Percentiles rank a stretch among this genome's conserved stretches.
phyloP scores from a whole-genome alignment of 306 rosid species.

The Vigna unguiculata region DNA sequence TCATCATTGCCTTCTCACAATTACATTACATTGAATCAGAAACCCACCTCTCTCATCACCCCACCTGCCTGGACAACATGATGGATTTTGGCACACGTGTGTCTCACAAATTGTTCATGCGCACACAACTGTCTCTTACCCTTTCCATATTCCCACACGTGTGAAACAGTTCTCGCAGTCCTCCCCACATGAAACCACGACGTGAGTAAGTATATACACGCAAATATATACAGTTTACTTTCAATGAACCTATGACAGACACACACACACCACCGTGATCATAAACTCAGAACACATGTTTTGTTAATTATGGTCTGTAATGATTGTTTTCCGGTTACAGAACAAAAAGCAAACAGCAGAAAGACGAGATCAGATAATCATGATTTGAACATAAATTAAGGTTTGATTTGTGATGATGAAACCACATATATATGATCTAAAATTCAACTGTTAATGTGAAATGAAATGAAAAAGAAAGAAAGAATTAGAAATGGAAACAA shows the following conservation, averaged over 20 bases:
- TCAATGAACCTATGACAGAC: neutral
- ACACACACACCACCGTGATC: neutral
- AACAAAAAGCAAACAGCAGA: neutral
- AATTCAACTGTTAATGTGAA: constrained; percentile 14
- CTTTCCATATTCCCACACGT: constrained; percentile 63
- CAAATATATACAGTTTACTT: neutral
- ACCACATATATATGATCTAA: constrained; percentile 22
- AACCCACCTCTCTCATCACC: constrained; percentile 58
- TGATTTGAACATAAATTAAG: neutral
- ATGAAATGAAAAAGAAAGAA: neutral
- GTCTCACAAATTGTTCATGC: constrained; percentile 59
- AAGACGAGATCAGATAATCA: neutral
- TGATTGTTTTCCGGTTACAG: neutral
- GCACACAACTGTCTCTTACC: constrained; percentile 48
- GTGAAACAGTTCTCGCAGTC: constrained; percentile 33
- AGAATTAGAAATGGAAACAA: constrained; percentile 26
- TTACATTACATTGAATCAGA: constrained; percentile 50
- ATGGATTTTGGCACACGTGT: constrained; percentile 58
- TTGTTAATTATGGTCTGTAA: neutral
- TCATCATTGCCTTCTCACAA: constrained; percentile 48
- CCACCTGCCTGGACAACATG: constrained; percentile 56
- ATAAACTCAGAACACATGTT: neutral
- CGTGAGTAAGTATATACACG: too few relatives aligned
- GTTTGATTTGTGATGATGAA: constrained; percentile 9
- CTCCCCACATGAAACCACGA: constrained; percentile 33